Conservation (phyloP, 78 protist species). For the Blattamonas nauphoetae region DNA sequence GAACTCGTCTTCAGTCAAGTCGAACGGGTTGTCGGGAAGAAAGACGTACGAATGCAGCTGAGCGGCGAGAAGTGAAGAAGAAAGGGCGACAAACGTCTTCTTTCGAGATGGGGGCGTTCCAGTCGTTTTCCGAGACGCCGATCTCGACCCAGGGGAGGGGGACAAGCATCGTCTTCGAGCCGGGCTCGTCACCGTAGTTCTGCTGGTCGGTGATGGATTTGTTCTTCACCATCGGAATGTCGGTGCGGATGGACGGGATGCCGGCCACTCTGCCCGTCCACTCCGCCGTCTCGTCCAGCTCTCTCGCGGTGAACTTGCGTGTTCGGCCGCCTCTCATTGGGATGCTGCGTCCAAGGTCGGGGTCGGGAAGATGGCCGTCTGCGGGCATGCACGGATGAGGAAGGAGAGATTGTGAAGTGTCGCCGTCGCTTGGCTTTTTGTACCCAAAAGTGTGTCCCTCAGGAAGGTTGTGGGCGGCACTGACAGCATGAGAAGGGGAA, state of each 20-base stretch:
- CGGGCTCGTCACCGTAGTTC: slow-evolving; percentile 23
- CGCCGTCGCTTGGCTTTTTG: background rate
- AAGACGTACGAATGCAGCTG: background rate
- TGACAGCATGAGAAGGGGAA: background rate
- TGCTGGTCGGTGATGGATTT: slow-evolving; percentile 13
- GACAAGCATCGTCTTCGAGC: background rate
- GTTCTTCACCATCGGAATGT: background rate
- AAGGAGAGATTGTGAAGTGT: background rate
- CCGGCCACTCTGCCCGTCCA: too few species aligned
- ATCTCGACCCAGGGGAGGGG: background rate
- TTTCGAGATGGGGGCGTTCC: background rate
- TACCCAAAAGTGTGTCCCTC: background rate
- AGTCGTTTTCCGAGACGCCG: background rate
- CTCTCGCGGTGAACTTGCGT: too few species aligned
- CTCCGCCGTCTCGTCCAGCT: too few species aligned
- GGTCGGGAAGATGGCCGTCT: background rate
- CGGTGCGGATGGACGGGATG: slow-evolving; percentile 9
- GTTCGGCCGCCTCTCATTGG: too few species aligned
- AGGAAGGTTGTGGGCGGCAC: too few species aligned
- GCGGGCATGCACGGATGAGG: background rate
- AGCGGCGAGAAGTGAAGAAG: background rate
- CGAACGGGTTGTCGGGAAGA: background rate
- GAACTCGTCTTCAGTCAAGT: background rate
- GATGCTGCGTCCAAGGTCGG: background rate
- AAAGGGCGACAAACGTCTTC: background rate